phyloP scores from a whole-genome alignment of 805 yeast genomes.

The Zygosaccharomyces lentus region DNA sequence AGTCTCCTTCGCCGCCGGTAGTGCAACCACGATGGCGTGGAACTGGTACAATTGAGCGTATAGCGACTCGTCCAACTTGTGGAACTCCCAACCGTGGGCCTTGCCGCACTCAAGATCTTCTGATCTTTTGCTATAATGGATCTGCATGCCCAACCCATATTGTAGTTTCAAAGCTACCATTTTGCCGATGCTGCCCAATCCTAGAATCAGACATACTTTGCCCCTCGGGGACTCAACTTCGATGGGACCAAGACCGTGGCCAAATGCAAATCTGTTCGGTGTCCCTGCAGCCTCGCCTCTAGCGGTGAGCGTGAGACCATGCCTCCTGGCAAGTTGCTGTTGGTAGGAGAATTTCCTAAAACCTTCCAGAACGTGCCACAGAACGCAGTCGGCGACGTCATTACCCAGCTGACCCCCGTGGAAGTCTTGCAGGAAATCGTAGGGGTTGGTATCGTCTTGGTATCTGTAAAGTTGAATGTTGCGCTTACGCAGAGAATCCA shows the following conservation, averaged over 20 bases:
- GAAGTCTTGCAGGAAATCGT: conserved; percentile 8
- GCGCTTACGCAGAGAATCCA: conserved; percentile 36
- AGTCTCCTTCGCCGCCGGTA: conserved; percentile 55
- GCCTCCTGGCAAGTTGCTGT: conserved; percentile 30
- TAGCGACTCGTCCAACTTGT: conserved; percentile 35
- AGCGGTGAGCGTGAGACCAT: conserved; percentile 40
- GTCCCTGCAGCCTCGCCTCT: conserved; percentile 32
- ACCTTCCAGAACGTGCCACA: conserved; percentile 51
- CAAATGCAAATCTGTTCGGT: conserved; percentile 35
- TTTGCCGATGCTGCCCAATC: conserved; percentile 59
- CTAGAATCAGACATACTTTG: conserved; percentile 51
- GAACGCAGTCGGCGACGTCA: conserved; percentile 61
- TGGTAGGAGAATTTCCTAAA: conserved; percentile 49
- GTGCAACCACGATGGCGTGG: conserved; percentile 51
- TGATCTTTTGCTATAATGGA: conserved; percentile 51
- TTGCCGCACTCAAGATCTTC: conserved; percentile 33
- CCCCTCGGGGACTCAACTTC: conserved; percentile 44
- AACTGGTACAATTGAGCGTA: conserved; percentile 37
- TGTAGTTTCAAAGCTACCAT: conserved; percentile 47
- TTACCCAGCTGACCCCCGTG: conserved; percentile 45
- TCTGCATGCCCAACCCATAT: conserved; percentile 51
- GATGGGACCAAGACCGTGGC: conserved; percentile 34
- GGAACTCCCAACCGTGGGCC: conserved; percentile 35
- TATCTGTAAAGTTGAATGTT: conserved; percentile 46
- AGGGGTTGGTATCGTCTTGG: conserved; percentile 18